Conservation (phyloP, 768 basidiomycete genomes). For the Lactarius hatsudake region DNA sequence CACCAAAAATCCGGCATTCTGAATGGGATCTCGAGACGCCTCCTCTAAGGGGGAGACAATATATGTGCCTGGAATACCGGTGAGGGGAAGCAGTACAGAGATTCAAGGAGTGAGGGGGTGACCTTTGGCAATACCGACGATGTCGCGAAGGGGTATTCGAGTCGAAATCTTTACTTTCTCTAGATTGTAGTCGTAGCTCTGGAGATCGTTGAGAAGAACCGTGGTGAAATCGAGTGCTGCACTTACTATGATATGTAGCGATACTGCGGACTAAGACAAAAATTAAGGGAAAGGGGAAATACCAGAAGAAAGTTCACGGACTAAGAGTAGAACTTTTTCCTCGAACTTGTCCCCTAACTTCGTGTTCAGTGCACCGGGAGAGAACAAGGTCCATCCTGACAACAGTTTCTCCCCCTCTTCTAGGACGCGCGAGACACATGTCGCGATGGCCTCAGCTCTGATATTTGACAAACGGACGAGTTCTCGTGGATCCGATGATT, state of each 20-base stretch:
- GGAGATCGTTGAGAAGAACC: neutral
- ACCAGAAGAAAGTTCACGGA: slow-evolving; percentile 42
- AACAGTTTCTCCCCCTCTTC: slow-evolving; percentile 55
- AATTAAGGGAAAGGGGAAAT: slow-evolving; percentile 20
- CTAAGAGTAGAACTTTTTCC: slow-evolving; percentile 89
- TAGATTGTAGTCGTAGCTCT: slow-evolving; percentile 93
- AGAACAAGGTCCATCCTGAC: slow-evolving; percentile 90
- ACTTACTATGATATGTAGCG: slow-evolving; percentile 77
- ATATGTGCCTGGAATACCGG: slow-evolving; percentile 67
- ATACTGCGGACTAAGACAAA: slow-evolving; percentile 38
- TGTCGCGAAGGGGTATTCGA: slow-evolving; percentile 81
- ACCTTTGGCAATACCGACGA: slow-evolving; percentile 80
- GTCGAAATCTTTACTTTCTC: slow-evolving; percentile 91
- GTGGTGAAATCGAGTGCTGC: neutral
- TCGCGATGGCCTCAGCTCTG: slow-evolving; percentile 89
- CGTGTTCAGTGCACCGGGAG: slow-evolving; percentile 72
- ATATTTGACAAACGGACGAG: slow-evolving; percentile 86
- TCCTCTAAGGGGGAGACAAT: slow-evolving; percentile 93
- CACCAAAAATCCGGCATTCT: slow-evolving; percentile 87
- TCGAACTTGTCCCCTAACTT: slow-evolving; percentile 81
- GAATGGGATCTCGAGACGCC: slow-evolving; percentile 78
- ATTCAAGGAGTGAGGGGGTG: slow-evolving; percentile 11
- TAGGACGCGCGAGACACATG: slow-evolving; percentile 58
- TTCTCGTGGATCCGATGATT: slow-evolving; percentile 89
- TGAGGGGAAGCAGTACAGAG: slow-evolving; percentile 1